Base-by-base conservation (phyloP, 2,329 filamentous ascomycete species). In the Botryosphaeria dothidea region DNA sequence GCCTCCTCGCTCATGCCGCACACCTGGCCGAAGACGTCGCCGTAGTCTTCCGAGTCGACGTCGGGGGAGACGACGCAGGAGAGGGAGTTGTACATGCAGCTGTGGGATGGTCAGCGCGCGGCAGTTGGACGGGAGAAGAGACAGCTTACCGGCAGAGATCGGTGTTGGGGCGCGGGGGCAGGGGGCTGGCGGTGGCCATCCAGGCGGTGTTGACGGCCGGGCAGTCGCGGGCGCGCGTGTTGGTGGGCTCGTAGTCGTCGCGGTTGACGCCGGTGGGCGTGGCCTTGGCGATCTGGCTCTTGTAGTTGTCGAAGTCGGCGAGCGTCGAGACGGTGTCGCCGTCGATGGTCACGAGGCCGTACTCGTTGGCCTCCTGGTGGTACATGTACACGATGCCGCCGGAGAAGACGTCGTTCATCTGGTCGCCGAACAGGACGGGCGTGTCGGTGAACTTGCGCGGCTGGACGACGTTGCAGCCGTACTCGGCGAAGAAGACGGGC, bases 341-440 rank as follows among this genome's bases (percentile, higher is more conserved):
- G 57, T 81, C 75, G 67, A 92, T 77, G 66, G 84, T 79, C 66
- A 93, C 89, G 51, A 97, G 86, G 79, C 91, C 95, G 74, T 92
- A 99, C 77, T 97, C 83, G 83, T 98, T 98, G 66, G 77, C 82
- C 79, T 97, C 93, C 83, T 97, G 86, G 83, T 93, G 94, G 84
- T 95, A 99, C 92, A 97, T 96, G 86, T 98, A 99, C 77, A 98
- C 93, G 70, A 99, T 97, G 80, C 94, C 95, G 72, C 95, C 95
- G 64, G 92, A 96, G 88, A 95, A 95, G 74, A 97, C 92, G 11
- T 80, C 79, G 29, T 88, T 91, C 95, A 99, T 99, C 66, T 93
- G 76, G 66, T 84, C 76, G 62, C 89, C 88, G 81, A 91, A 99
- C 8, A 99, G 87, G 62, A 91, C 90, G 49, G 81, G 83, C 45